Evolutionary conservation across 768 basidiomycete species (phyloP).

Genomic region (Kondoa subrosea): DNA sequence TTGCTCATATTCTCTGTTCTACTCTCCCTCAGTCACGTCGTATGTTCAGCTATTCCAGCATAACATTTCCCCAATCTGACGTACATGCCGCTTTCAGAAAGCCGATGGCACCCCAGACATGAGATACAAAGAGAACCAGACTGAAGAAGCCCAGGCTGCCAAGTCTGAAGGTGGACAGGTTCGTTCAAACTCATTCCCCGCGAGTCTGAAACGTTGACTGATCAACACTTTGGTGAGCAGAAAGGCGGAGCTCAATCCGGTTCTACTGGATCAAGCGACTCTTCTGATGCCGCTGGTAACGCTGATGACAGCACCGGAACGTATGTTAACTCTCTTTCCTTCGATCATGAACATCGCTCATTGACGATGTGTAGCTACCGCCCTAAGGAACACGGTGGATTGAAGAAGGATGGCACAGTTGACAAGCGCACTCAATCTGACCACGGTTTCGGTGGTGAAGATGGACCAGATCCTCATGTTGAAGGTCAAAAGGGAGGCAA

Average conservation of each 20-base stretch:
- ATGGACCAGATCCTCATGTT: neutral
- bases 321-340: neutral
- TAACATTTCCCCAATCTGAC: neutral
- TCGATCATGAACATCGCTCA: neutral
- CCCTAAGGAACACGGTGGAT: neutral
- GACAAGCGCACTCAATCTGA: neutral
- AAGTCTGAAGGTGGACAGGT: neutral
- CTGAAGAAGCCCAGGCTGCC: neutral
- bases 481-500: neutral
- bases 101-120: too few relatives aligned
- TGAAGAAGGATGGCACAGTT: neutral
- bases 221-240: neutral
- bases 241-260: neutral
- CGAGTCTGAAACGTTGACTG: neutral
- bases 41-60: neutral
- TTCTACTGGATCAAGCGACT: neutral
- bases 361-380: neutral
- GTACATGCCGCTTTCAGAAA: too few relatives aligned
- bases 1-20: too few relatives aligned
- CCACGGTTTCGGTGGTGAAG: neutral
- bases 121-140: neutral
- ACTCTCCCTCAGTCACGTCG: too few relatives aligned
- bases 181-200: neutral
- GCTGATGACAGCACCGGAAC: neutral
- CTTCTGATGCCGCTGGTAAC: neutral